Conservation (phyloP, 768 basidiomycete species). For the Rhizopogon sp. region DNA sequence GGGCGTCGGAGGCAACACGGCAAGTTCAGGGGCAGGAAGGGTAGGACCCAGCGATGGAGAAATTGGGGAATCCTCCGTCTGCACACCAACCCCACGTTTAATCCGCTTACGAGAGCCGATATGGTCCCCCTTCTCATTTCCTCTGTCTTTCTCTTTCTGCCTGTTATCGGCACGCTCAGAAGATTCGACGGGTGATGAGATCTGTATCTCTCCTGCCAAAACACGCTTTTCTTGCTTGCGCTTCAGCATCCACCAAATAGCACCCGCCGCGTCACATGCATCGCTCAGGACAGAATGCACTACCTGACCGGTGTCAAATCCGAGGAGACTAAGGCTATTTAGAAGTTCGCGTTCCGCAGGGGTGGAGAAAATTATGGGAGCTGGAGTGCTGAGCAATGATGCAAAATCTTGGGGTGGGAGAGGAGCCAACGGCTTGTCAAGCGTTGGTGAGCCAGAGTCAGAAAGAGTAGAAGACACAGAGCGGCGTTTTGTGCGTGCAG, state of each 20-base stretch:
- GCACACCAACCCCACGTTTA: constrained; percentile 32
- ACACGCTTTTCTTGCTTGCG: constrained; percentile 68
- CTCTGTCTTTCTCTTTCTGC: constrained; percentile 26
- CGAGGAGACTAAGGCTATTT: constrained; percentile 66
- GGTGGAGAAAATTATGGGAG: constrained; percentile 85
- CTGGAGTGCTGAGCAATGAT: constrained; percentile 55
- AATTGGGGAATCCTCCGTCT: constrained; percentile 36
- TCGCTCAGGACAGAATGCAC: constrained; percentile 89
- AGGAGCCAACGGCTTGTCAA: constrained; percentile 39
- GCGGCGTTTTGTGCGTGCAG: constrained; percentile 91
- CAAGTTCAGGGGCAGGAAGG: constrained; percentile 52
- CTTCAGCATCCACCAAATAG: constrained; percentile 95
- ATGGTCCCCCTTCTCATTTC: constrained; percentile 18
- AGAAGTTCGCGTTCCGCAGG: constrained; percentile 76
- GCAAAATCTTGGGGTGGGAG: constrained; percentile 53
- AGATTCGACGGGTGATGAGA: neutral
- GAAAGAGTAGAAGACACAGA: constrained; percentile 88
- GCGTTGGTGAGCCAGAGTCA: constrained; percentile 47
- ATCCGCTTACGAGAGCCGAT: constrained; percentile 17
- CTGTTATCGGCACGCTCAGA: constrained; percentile 3
- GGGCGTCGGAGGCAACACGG: constrained; percentile 76
- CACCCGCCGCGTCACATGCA: constrained; percentile 89
- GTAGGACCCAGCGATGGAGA: constrained; percentile 25
- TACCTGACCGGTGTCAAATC: constrained; percentile 92
- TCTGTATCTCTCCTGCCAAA: constrained; percentile 27